Evolutionary conservation across 2,329 filamentous ascomycete species (phyloP), one percentile per base, ranked within the genome.

Genomic region (Ophiostoma perfectum): DNA sequence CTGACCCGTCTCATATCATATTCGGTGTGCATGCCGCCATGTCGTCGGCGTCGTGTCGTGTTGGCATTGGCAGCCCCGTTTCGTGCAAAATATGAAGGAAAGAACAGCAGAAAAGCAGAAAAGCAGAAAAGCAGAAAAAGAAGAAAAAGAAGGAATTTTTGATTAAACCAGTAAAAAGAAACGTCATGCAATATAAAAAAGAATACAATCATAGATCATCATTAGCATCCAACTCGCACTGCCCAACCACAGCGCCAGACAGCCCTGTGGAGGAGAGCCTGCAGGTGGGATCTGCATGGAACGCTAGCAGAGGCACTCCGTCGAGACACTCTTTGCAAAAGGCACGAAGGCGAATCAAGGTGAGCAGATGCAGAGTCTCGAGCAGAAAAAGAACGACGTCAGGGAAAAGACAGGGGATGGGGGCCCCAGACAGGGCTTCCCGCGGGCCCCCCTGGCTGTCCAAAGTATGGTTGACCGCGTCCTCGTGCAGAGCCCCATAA

Each of bases 401-500:
- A 27, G 49, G 49, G 18, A 55, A 12, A 44, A 44, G 12, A 55
- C 18, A 55, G 27, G 49, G 49, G 27, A 27, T 4, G 49, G 7
- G 5, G 14, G n/a, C n/a, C n/a, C n/a, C n/a, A n/a, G n/a, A n/a
- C n/a, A n/a, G n/a, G n/a, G n/a, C n/a, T n/a, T n/a, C n/a, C n/a
- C n/a, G n/a, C n/a, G n/a, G n/a, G n/a, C n/a, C 45, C n/a, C 49
- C 49, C 8, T 55, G n/a, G 18, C n/a, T 2, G 27, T 27, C 27
- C 27, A 27, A 27, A 18, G 16, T 52, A 16, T 52, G 47, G 47
- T 52, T 52, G 47, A 18, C 11, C 27, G 27, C 27, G 27, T 27
- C 27, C 27, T 27, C 16, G n/a, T 55, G 49, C 49, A 69, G 68
- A 55, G 58, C 67, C 67, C 67, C 67, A 65, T 66, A 60, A 55